These are phyloP conservation scores for Chytriomyces sp. DNA, from an alignment of 192 early-diverging fungal species.

Conservation along the genomic window DNA sequence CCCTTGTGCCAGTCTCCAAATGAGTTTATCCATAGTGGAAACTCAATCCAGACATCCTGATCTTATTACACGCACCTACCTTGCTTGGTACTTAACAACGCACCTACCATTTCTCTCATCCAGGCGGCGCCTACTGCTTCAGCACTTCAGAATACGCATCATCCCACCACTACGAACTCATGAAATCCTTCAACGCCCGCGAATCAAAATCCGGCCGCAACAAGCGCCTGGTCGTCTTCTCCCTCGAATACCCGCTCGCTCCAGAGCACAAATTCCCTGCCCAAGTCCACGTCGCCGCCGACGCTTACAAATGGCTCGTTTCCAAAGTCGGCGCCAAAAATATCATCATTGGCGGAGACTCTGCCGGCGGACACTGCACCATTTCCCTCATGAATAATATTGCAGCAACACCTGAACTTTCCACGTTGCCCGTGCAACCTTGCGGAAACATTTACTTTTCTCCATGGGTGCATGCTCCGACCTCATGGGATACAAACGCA, in stretches of 20 bases:
- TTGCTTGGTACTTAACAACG: too few relatives aligned
- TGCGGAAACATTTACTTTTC: slow-evolving; percentile 16
- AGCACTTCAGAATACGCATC: neutral
- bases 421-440: slow-evolving; percentile 4
- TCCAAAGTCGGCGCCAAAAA: slow-evolving; percentile 24
- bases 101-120: neutral
- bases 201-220: neutral
- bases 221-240: neutral
- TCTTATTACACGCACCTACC: too few relatives aligned
- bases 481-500: neutral
- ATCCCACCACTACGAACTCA: neutral
- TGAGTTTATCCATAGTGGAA: too few relatives aligned
- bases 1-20: too few relatives aligned
- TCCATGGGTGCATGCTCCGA: slow-evolving; percentile 38
- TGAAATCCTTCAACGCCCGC: neutral
- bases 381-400: slow-evolving; percentile 33
- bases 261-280: slow-evolving; percentile 27
- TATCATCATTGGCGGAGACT: slow-evolving; percentile 41
- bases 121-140: neutral
- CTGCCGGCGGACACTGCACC: slow-evolving; percentile 37
- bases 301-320: slow-evolving; percentile 29
- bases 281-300: slow-evolving; percentile 20
- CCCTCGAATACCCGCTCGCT: too few relatives aligned
- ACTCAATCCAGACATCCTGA: too few relatives aligned
- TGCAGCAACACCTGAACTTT: neutral